phyloP scores from a whole-genome alignment of 306 rosid genomes.

The Cyamopsis tetragonoloba region DNA sequence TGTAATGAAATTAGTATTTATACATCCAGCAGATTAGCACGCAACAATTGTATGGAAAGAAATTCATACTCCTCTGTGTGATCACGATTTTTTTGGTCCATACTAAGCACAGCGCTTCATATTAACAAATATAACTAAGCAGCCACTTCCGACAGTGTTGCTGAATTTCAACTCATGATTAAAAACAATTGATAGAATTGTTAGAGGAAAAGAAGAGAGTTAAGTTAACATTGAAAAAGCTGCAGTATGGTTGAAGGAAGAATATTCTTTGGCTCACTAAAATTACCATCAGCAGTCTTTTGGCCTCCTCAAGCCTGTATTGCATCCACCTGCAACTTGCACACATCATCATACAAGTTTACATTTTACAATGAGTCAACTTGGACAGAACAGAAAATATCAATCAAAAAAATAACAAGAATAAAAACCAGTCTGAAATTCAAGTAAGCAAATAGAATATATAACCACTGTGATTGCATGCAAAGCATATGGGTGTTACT shows the following conservation, averaged over 20 bases:
- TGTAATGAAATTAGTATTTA: neutral
- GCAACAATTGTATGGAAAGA: neutral
- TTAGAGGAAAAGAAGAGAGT: neutral
- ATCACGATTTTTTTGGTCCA: no score
- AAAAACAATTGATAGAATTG: neutral
- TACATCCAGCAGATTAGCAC: neutral
- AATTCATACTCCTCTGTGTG: neutral
- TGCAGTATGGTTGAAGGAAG: neutral
- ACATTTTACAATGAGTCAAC: constrained; percentile 7
- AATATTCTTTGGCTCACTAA: no score
- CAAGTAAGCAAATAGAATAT: neutral
- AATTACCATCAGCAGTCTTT: constrained; percentile 75
- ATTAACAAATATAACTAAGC: neutral
- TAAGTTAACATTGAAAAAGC: constrained; percentile 9
- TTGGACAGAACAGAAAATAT: neutral
- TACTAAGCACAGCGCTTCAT: neutral
- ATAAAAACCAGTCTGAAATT: neutral
- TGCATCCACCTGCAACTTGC: constrained; percentile 58
- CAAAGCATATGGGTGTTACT: neutral
- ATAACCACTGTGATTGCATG: neutral
- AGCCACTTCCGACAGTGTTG: neutral
- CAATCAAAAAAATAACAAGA: neutral
- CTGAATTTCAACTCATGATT: neutral
- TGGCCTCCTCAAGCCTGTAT: constrained; percentile 82
- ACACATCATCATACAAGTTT: constrained; percentile 13